Conservation (phyloP, 768 basidiomycete species). For the Lactarius deliciosus region DNA sequence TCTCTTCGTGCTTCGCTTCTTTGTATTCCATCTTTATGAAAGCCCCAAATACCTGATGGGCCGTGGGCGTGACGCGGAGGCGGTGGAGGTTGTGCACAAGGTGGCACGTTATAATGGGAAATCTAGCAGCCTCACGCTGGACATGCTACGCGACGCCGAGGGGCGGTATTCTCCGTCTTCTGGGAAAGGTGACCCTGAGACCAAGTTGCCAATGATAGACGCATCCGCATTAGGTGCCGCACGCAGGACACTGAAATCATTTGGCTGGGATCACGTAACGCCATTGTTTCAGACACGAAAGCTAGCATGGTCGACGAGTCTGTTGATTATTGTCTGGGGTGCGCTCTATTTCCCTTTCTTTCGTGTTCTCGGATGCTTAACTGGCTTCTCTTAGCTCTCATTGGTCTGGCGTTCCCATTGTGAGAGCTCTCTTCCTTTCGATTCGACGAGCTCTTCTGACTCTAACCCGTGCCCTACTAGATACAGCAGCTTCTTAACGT, state of each 20-base stretch:
- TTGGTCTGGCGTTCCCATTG: constrained; percentile 75
- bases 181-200: constrained; percentile 21
- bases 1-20: constrained; percentile 61
- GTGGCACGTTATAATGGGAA: constrained; percentile 63
- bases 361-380: background rate
- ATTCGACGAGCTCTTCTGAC: background rate
- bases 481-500: constrained; percentile 54
- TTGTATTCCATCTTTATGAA: constrained; percentile 65
- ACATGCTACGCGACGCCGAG: constrained; percentile 43
- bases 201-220: constrained; percentile 33
- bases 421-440: constrained; percentile 34
- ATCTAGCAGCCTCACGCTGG: constrained; percentile 48
- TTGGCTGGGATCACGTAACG: constrained; percentile 46
- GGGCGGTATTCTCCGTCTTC: constrained; percentile 11
- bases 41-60: constrained; percentile 74
- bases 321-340: constrained; percentile 58
- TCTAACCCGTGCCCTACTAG: constrained; percentile 31
- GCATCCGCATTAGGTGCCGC: constrained; percentile 41
- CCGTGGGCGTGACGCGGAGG: constrained; percentile 59
- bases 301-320: constrained; percentile 49
- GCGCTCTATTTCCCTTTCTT: constrained; percentile 13
- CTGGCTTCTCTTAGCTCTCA: constrained; percentile 48
- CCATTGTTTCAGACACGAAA: constrained; percentile 51
- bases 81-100: constrained; percentile 59
- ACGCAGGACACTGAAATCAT: constrained; percentile 40